Percentiles rank a stretch among this genome's conserved stretches.
Evolutionary conservation across 106 monocot genomes (phyloP).

Genomic region (Allium sativum): DNA sequence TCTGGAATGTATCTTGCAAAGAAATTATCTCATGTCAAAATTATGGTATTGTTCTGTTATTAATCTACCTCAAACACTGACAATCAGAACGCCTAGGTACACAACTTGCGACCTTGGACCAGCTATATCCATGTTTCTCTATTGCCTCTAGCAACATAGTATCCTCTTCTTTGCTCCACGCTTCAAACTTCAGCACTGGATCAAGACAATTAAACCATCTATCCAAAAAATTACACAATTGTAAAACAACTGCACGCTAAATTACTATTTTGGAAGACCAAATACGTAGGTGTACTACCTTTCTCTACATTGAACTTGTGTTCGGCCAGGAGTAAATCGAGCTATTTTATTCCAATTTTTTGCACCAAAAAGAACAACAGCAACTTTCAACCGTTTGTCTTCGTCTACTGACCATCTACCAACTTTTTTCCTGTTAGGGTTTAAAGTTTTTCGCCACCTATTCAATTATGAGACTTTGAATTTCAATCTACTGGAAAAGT

Average conservation of each 20-base stretch:
- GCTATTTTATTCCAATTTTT: slow-evolving; percentile 87
- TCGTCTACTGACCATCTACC: slow-evolving; percentile 94
- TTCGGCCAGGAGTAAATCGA: slow-evolving; percentile 70
- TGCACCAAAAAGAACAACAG: slow-evolving; percentile 79
- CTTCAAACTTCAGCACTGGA: slow-evolving; percentile 56
- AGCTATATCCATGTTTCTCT: slow-evolving; percentile 45
- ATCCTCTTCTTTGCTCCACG: slow-evolving; percentile 93
- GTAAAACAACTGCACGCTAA: slow-evolving; percentile 1
- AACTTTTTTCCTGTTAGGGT: slow-evolving; percentile 56
- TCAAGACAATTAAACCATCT: slow-evolving; percentile 97
- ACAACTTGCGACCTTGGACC: slow-evolving; percentile 72
- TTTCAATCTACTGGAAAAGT: too few relatives aligned
- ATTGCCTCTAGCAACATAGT: slow-evolving; percentile 56
- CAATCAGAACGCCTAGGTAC: slow-evolving; percentile 79
- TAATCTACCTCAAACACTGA: slow-evolving; percentile 73
- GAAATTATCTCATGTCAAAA: too few relatives aligned
- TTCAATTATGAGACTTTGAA: not conserved
- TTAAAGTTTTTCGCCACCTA: slow-evolving; percentile 81
- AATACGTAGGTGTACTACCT: slow-evolving; percentile 32
- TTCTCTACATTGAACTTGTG: slow-evolving; percentile 79
- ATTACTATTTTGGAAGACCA: not conserved
- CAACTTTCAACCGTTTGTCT: slow-evolving; percentile 86
- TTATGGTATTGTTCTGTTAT: too few relatives aligned
- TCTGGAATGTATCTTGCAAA: too few relatives aligned
- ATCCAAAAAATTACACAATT: slow-evolving; percentile 1